Percentiles rank a stretch among this genome's conserved stretches.
These are phyloP conservation scores for Cordyceps militaris DNA, from an alignment of 2,329 filamentous ascomycete species.

Conservation along the genomic window DNA sequence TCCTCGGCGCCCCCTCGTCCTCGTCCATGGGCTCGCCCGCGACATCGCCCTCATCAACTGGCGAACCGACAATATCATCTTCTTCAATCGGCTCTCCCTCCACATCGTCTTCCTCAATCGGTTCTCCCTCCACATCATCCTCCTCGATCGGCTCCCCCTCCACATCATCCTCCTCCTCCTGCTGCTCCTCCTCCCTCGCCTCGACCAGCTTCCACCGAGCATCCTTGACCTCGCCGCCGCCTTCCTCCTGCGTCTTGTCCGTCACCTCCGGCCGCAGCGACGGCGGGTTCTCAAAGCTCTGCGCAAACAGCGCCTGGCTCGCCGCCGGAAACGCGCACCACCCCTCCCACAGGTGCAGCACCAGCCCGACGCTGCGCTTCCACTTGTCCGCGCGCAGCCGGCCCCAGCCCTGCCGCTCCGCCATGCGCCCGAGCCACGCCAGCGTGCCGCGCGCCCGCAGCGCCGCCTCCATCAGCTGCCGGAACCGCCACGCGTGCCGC, in stretches of 20 bases:
- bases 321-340: constrained; percentile 69
- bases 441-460: constrained; percentile 65
- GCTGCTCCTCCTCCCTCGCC: constrained; percentile 19
- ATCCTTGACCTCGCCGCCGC: constrained; percentile 25
- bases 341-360: constrained; percentile 65
- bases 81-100: constrained; percentile 40
- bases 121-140: constrained; percentile 37
- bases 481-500: constrained; percentile 79
- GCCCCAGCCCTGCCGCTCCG: constrained; percentile 70
- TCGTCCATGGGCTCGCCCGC: constrained; percentile 38
- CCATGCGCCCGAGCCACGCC: constrained; percentile 65
- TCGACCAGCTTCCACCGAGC: constrained; percentile 48
- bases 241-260: constrained; percentile 24
- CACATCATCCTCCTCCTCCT: constrained; percentile 39
- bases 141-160: constrained; percentile 42
- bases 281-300: constrained; percentile 65
- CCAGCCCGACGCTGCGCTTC: constrained; percentile 65
- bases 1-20: constrained; percentile 25
- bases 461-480: constrained; percentile 69
- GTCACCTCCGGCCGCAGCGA: constrained; percentile 21
- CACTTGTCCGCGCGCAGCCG: constrained; percentile 76
- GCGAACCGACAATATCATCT: constrained; percentile 33
- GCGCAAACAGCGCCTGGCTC: constrained; percentile 63
- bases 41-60: constrained; percentile 36
- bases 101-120: constrained; percentile 41